Base-by-base conservation (phyloP, 1,139 yeast genomes). In the Candida tetrigidarum region DNA sequence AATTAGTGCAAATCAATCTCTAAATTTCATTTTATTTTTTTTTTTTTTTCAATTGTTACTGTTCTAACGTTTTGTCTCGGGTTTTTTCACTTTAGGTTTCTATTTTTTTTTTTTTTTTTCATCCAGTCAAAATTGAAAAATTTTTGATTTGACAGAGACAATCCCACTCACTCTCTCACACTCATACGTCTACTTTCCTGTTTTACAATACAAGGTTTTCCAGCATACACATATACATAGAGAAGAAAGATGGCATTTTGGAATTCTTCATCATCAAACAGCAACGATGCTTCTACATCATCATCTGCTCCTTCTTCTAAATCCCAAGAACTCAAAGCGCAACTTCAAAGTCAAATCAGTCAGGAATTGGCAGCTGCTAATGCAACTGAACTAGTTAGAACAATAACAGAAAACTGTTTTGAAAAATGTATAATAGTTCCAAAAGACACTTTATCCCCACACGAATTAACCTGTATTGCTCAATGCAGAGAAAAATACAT, bases 351-450 rank as follows among this genome's bases (percentile, higher is more conserved):
- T 29, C 91, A 86, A 60, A 84, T 91, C 50, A 73, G 84, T 34
- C 90, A 84, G 61, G 97, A 91, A 61, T 73, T 91, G 50, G 97
- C 96, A 1, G 81, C 90, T 25, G 93, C 91, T 19, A 89, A 90
- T 66, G 97, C 96, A 32, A 84, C 95, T 3, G 93, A 89, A 59
- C 73, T 91, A 48, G 96, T 91, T 37, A 85, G 84, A 67, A 86
- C 88, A 59, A 80, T 89, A 63, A 85, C 96, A n/a, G 92, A 85
- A 55, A 87, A 88, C 71, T 91, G 97, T 64, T 91, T 86, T 63
- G 86, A 84, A 43, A 81, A 82, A 62, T 91, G 98, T 66, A 72
- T 88, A 45, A 66, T 65, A 20, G 68, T 64, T 35, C 90, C 90
- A 6, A 74, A 78, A 20, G 65, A 77, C 34, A 27, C 49, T 4